Evolutionary conservation across 352 stramenopile genomes (phyloP).

Genomic region (Globisporangium spiculum): DNA sequence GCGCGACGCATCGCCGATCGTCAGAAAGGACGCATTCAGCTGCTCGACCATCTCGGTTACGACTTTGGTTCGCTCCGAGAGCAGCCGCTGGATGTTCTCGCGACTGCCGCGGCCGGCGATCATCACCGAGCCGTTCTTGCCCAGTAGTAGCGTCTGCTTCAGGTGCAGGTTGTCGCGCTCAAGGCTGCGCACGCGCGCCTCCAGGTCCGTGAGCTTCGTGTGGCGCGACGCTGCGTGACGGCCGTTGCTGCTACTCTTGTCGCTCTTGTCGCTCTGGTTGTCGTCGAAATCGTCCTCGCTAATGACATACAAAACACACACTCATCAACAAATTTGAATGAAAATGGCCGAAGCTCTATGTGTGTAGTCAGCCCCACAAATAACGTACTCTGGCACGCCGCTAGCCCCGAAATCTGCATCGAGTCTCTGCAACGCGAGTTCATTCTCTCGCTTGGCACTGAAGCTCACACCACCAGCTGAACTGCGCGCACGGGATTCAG

Average conservation of each 20-base stretch:
- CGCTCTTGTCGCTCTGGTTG: slow-evolving; percentile 25
- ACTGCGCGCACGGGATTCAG: not conserved
- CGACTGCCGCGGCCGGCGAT: slow-evolving; percentile 31
- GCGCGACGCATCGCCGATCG: slow-evolving; percentile 56
- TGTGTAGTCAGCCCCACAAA: not conserved
- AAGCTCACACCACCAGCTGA: not conserved
- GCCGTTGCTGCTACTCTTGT: slow-evolving; percentile 11
- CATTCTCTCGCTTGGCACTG: not conserved
- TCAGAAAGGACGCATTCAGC: slow-evolving; percentile 66
- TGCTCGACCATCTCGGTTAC: slow-evolving; percentile 82
- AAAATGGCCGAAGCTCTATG: not conserved
- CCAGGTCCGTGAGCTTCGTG: slow-evolving; percentile 73
- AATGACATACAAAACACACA: not conserved
- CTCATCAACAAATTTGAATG: not conserved
- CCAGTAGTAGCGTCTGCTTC: slow-evolving; percentile 70
- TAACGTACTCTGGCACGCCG: slow-evolving; percentile 4
- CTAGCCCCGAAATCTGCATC: slow-evolving; percentile 8
- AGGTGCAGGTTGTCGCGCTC: slow-evolving; percentile 77
- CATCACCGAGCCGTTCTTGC: slow-evolving; percentile 51
- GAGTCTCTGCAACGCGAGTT: slow-evolving; percentile 3
- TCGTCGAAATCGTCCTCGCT: slow-evolving; percentile 18
- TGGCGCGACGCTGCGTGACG: slow-evolving; percentile 29
- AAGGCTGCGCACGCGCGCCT: slow-evolving; percentile 61
- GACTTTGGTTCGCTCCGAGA: slow-evolving; percentile 68
- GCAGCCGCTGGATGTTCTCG: slow-evolving; percentile 45